Evolutionary conservation across 176 grass and related monocot species (phyloP), one percentile per base, ranked within the genome.

Genomic region (Chrysopogon serrulatus): DNA sequence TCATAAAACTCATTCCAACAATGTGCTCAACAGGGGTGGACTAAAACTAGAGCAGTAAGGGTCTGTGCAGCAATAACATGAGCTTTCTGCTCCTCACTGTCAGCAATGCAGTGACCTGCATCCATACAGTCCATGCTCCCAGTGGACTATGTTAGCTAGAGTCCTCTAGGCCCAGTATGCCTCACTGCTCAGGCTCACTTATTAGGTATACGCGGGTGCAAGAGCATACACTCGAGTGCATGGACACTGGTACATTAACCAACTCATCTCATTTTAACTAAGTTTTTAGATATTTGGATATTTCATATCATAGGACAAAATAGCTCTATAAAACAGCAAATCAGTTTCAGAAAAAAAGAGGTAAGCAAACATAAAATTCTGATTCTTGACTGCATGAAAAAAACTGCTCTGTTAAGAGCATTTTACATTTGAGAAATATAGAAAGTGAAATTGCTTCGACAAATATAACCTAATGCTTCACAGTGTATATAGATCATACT

Each of bases 391-490:
- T 13, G 63, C 47, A 39, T 16, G 34, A 28, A 76, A 77, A n/a
- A 56, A 19, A 8, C 18, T 59, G 36, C 24, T 62, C 13, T 66
- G 27, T 40, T 32, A 64, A 26, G 3, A 42, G n/a, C 4, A 57
- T 44, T 51, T 27, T 8, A 75, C 53, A 21, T 56, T 67, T 56
- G 13, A 26, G 32, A 86, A 74, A 74, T 71, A 71, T 9, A 66
- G 68, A 33, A 73, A 54, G 60, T 8, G 5, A 80, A 64, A 74
- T 26, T 74, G 39, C 10, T 61, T 64, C 62, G 21, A 23, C 34
- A 66, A 80, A 51, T 41, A 69, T 9, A 28, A 85, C 35, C 47
- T 54, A 86, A 68, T 67, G 66, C 17, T 65, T 73, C 2, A 79
- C 67, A 62, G 10, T 34, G 61, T 65, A 61, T 48, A 71, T 53